These are phyloP conservation scores for Naganishia randhawae DNA, from an alignment of 768 basidiomycete genomes.

Conservation along the genomic window DNA sequence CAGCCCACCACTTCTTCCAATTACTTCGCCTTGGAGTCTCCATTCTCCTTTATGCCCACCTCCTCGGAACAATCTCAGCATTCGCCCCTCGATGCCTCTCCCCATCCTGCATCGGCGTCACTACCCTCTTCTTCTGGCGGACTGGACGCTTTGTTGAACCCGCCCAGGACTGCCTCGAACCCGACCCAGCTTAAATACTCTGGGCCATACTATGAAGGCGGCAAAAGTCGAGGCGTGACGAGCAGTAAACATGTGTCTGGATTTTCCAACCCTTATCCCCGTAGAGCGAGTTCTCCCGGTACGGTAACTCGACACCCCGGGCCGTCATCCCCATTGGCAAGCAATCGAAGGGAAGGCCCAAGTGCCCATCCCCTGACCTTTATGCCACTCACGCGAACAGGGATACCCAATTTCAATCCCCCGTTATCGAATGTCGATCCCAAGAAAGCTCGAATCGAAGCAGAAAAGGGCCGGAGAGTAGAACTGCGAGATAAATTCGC, in stretches of 20 bases:
- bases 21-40: not conserved
- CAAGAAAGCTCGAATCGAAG: slow-evolving; percentile 21
- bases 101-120: not conserved
- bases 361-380: not conserved
- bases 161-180: not conserved
- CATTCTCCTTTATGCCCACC: not conserved
- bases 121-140: not conserved
- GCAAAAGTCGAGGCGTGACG: not conserved
- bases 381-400: not conserved
- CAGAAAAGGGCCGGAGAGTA: slow-evolving; percentile 71
- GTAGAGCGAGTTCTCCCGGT: not conserved
- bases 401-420: not conserved
- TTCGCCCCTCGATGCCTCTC: not conserved
- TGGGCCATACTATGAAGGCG: not conserved
- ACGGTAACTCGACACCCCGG: not conserved
- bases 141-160: not conserved
- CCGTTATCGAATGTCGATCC: not conserved
- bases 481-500: slow-evolving; percentile 90
- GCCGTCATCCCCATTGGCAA: not conserved
- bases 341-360: not conserved
- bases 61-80: not conserved
- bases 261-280: not conserved
- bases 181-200: not conserved
- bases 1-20: not conserved
- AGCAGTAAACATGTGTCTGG: not conserved